A percentile compares a stretch with the other conserved stretches of the same genome.
Evolutionary conservation across 345 rosid genomes (phyloP).

Genomic region (Eucalyptus sp.): DNA sequence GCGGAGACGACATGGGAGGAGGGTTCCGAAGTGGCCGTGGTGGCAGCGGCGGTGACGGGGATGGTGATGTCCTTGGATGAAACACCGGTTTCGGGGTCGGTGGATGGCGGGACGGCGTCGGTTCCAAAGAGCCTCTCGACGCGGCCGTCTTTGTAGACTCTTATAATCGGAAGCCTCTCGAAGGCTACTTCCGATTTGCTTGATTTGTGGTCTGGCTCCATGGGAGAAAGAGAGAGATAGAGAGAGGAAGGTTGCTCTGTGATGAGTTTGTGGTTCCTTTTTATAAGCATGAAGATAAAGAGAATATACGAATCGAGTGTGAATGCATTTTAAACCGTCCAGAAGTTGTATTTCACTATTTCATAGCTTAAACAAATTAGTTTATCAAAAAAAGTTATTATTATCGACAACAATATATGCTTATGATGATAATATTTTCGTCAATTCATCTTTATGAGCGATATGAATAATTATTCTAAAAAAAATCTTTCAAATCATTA

Average conservation of each 20-base stretch:
- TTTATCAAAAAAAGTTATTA: background rate
- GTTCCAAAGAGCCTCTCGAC: constrained; percentile 48
- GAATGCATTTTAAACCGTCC: background rate
- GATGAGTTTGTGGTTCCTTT: background rate
- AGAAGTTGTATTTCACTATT: background rate
- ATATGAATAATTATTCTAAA: too few species aligned
- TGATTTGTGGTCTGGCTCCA: constrained; percentile 18
- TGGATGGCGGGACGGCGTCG: constrained; percentile 37
- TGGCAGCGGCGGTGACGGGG: constrained; percentile 12
- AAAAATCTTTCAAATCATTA: too few species aligned
- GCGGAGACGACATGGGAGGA: constrained; percentile 13
- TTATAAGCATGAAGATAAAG: background rate
- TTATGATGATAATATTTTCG: too few species aligned
- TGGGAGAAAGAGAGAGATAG: background rate
- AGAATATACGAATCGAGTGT: background rate
- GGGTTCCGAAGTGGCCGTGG: background rate
- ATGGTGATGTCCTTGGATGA: constrained; percentile 55
- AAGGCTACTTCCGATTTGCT: constrained; percentile 14
- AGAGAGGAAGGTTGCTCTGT: background rate
- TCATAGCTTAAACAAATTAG: background rate
- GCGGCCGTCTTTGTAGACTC: constrained; percentile 46
- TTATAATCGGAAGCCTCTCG: constrained; percentile 41
- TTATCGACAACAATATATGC: too few species aligned
- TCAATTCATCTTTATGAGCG: background rate
- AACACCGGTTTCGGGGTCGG: constrained; percentile 38